These are phyloP conservation scores for Fusarium chuoi DNA, from an alignment of 2,329 filamentous ascomycete genomes.

Conservation along the genomic window DNA sequence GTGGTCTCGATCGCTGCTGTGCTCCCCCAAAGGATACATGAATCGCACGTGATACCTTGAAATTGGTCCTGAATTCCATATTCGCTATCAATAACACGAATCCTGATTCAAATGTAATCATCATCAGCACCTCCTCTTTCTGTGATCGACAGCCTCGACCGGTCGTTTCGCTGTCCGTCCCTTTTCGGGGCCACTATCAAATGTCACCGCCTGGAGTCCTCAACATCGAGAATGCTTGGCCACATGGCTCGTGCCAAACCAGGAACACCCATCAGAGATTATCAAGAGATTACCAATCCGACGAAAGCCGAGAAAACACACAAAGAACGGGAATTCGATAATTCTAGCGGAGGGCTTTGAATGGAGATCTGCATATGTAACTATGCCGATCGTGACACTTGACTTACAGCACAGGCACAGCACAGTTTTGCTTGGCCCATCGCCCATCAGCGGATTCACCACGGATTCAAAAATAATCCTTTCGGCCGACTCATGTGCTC, in stretches of 20 bases:
- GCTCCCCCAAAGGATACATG: background rate
- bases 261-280: conserved; percentile 11
- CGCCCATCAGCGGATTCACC: conserved; percentile 19
- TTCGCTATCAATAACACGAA: conserved; percentile 3
- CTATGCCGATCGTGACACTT: conserved; percentile 12
- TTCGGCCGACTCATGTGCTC: conserved; percentile 34
- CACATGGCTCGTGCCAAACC: conserved; percentile 36
- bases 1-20: conserved; percentile 14
- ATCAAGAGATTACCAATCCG: conserved; percentile 21
- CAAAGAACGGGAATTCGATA: background rate
- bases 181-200: conserved; percentile 10
- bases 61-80: background rate
- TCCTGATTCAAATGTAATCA: conserved; percentile 6
- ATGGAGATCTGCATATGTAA: conserved; percentile 16
- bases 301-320: conserved; percentile 13
- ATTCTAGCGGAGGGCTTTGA: background rate
- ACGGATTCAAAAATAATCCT: conserved; percentile 27
- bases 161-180: background rate
- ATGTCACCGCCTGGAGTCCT: conserved; percentile 11
- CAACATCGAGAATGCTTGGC: conserved; percentile 21
- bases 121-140: background rate
- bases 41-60: conserved; percentile 8
- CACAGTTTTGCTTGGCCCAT: conserved; percentile 13
- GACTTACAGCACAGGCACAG: conserved; percentile 13
- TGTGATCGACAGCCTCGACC: conserved; percentile 35